Base-by-base conservation (phyloP, 495 filamentous ascomycete species). In the Eremomyces bilateralis region DNA sequence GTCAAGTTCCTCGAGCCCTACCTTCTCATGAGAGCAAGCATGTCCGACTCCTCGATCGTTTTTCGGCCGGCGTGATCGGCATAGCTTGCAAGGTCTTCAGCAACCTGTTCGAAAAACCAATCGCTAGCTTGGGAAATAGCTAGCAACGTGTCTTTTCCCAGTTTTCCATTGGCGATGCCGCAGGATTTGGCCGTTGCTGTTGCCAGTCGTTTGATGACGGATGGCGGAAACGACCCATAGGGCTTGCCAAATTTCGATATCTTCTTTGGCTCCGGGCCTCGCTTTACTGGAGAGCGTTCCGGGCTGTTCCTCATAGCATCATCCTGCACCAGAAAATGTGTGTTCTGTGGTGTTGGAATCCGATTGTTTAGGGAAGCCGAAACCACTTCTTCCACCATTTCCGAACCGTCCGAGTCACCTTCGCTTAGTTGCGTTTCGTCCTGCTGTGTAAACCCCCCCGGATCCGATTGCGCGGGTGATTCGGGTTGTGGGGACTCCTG, bases 101-200 rank as follows among this genome's bases (percentile, higher is more conserved):
- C 66, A 11, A 73, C 59, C 51, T 91, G 83, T 45, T 85, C 76
- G 47, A 91, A 90, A 53, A 80, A 93, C 71, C 76, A 82, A 21
- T 84, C 77, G 13, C 74, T 76, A 12, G 80, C 79, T 45, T 77
- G 71, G 48, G 73, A 69, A 24, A 93, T 72, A 17, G 70, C 71
- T 13, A 65, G 63, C 34, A 91, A 57, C 1, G 74, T 71, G 20
- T 82, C 76, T 24, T 74, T 70, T 39, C 60, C 68, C 34, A 93
- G 69, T 42, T 68, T 76, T 0, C 65, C 52, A 41, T 72, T 79
- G 29, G 55, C 56, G 2, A 60, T 62, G 27, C 69, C 67, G 36
- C 64, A 60, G 6, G 64, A 61, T 34, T 69, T 72, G 18, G 69
- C 62, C 38, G 81, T 79, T 1, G 61, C 73, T 13, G 65, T 74